Conservation (phyloP, 1,284 basidiomycete genomes). For the Rhodotorula sp. region DNA sequence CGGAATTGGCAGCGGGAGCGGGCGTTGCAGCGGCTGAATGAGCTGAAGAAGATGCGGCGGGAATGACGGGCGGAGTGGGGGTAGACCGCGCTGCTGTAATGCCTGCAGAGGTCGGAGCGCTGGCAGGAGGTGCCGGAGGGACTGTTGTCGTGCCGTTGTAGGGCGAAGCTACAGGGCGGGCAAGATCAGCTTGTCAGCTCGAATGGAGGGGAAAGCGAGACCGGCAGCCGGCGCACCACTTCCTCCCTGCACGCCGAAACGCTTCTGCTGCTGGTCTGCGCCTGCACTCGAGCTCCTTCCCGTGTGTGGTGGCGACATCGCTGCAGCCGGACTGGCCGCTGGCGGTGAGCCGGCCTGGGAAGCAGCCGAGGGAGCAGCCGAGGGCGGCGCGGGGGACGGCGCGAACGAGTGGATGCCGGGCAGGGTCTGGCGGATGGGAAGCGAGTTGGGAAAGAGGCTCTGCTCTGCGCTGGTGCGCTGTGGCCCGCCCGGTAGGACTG, state of each 20-base stretch:
- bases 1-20: background rate
- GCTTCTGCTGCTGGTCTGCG: slow-evolving; percentile 4
- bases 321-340: background rate
- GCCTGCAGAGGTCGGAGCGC: too few species aligned
- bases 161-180: background rate
- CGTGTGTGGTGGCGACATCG: background rate
- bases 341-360: background rate
- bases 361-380: background rate
- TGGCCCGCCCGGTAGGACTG: slow-evolving; percentile 1
- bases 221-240: background rate
- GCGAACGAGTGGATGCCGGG: slow-evolving; percentile 29
- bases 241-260: background rate
- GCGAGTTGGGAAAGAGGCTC: slow-evolving; percentile 25
- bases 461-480: slow-evolving; percentile 11
- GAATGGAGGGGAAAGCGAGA: background rate
- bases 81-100: too few species aligned
- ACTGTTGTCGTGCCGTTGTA: background rate
- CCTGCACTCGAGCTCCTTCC: background rate
- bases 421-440: slow-evolving; percentile 23
- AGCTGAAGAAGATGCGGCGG: too few species aligned
- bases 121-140: background rate
- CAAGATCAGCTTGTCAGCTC: too few species aligned
- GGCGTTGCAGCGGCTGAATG: too few species aligned
- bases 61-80: too few species aligned
- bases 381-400: background rate